Base-by-base conservation (phyloP, 306 rosid species). In the Rosa multiflora region DNA sequence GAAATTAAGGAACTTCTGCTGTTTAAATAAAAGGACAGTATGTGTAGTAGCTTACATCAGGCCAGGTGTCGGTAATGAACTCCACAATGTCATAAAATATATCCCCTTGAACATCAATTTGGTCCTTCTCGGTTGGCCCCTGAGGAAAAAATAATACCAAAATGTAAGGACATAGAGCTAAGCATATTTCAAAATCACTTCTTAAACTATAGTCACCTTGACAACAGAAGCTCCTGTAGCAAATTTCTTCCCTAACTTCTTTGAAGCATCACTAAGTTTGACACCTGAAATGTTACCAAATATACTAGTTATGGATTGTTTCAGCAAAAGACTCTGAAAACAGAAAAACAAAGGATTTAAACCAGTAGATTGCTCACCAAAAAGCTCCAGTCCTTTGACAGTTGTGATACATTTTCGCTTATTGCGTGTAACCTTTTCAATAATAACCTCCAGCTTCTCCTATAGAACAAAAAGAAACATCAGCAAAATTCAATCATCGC, bases 51-150 rank as follows among this genome's bases (percentile, higher is more conserved):
- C 98, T 89, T 82, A 96, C 99, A 73, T 91, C 97, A 74, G 92
- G 88, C 99, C 99, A 96, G 67, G 97, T 89, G 3, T 90, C 98
- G 32, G 97, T 93, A 81, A 96, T 87, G 85, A 96, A 93, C 74
- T 93, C 99, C 87, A 96, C 99, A 42, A 96, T 80, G 81, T 96
- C 99, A 78, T 87, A 93, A 56, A 94, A 70, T 83, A 96, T 96
- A 83, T 96, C 99, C 80, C 98, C 99, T 89, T 96, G 99, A 85
- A 96, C 99, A 75, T 96, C 98, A 80, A 96, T 88, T 87, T 96
- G 98, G 77, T 96, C 99, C 88, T 96, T 96, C 90, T 96, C 98
- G 70, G 98, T 96, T 48, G 98, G 97, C 69, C 99, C 99, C 99
- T 96, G 87, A 66, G 51, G 37, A 80, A 43, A 79, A 73, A 81